These are phyloP conservation scores for Gastrodia elata DNA, from an alignment of 106 monocot genomes.

Conservation along the genomic window DNA sequence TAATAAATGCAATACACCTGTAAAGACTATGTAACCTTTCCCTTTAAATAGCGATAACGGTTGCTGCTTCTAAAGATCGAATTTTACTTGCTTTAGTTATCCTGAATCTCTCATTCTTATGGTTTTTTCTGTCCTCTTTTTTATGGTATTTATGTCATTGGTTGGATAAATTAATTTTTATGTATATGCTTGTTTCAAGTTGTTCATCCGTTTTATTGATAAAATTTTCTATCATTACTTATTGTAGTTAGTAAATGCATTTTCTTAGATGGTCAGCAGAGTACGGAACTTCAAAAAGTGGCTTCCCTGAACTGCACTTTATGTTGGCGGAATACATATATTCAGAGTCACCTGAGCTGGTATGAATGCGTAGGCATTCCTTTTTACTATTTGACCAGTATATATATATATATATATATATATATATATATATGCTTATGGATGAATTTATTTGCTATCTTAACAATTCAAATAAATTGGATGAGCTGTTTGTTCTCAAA, in stretches of 20 bases:
- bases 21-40: no score
- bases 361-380: conserved; percentile 16
- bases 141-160: no score
- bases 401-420: no score
- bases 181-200: background rate
- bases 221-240: background rate
- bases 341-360: conserved; percentile 88
- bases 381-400: no score
- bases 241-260: background rate
- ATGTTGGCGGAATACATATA: conserved; percentile 95
- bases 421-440: background rate
- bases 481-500: background rate
- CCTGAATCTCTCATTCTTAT: no score
- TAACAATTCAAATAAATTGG: background rate
- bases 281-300: conserved; percentile 57
- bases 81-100: no score
- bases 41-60: no score
- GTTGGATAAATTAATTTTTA: no score
- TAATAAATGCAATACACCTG: no score
- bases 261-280: conserved; percentile 78
- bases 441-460: background rate
- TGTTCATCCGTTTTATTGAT: background rate
- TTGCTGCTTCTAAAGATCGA: no score
- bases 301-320: conserved; percentile 69
- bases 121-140: no score